Evolutionary conservation across 352 stramenopile species (phyloP).

Genomic region (Globisporangium cederbergense): DNA sequence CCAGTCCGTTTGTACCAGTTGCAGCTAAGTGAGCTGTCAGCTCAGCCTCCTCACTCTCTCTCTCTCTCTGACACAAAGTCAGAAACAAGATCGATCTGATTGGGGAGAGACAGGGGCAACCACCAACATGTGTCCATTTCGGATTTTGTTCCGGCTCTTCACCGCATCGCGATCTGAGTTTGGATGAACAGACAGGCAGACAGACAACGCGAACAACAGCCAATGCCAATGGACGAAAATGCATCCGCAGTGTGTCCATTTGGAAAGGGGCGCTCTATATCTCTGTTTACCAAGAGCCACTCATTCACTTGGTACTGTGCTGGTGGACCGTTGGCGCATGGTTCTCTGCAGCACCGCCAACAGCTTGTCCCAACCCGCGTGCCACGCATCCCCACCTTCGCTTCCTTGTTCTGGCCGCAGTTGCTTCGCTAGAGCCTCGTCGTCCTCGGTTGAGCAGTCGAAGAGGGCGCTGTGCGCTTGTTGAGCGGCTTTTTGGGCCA

Average conservation of each 20-base stretch:
- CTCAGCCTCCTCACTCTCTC: neutral
- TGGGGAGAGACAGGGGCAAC: neutral
- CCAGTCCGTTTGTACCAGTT: neutral
- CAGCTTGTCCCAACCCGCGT: conserved; percentile 8
- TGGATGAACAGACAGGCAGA: neutral
- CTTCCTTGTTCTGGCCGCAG: conserved; percentile 4
- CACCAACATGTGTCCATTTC: neutral
- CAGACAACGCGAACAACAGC: no score
- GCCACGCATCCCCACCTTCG: neutral
- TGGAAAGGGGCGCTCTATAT: neutral
- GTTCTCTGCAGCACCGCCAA: neutral
- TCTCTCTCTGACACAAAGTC: neutral
- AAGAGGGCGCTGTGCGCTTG: neutral
- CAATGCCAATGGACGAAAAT: no score
- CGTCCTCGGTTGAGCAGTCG: neutral
- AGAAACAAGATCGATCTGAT: conserved; percentile 2
- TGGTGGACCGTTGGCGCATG: neutral
- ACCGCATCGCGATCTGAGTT: neutral
- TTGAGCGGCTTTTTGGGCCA: neutral
- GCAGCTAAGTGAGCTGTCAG: neutral
- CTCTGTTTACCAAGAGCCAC: neutral
- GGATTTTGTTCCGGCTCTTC: neutral
- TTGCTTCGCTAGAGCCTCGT: neutral
- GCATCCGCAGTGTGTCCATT: neutral
- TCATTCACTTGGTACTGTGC: neutral